phyloP scores from a whole-genome alignment of 2,329 filamentous ascomycete species.

The Arthrobotrys conoides region DNA sequence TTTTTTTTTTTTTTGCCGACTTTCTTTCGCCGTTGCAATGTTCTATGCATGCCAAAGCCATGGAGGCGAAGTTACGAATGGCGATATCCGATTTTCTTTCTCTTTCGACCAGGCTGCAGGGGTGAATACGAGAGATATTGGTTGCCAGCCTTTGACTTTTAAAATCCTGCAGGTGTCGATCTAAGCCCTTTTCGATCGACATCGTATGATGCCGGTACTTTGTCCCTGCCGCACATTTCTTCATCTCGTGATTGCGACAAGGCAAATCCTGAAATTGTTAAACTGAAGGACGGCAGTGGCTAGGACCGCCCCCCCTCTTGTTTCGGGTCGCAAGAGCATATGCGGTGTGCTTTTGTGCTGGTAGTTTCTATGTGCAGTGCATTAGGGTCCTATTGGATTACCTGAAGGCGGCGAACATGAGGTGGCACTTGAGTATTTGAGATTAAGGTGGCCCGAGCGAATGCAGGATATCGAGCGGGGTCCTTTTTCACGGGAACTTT shows the following conservation, averaged over 20 bases:
- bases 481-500: background rate
- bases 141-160: constrained; percentile 35
- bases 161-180: constrained; percentile 31
- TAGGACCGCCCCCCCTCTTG: constrained; percentile 3
- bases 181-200: constrained; percentile 11
- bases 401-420: background rate
- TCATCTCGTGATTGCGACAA: constrained; percentile 5
- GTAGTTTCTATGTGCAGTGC: background rate
- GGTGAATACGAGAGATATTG: background rate
- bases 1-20: too few relatives aligned
- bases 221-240: constrained; percentile 1
- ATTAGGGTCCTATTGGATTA: background rate
- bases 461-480: constrained; percentile 5
- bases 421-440: background rate
- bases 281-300: constrained; percentile 1
- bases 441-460: background rate
- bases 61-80: too few relatives aligned
- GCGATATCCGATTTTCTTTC: background rate
- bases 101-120: too few relatives aligned
- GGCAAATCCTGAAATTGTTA: background rate
- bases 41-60: background rate
- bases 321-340: constrained; percentile 11
- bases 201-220: constrained; percentile 9
- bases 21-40: background rate
- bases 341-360: constrained; percentile 9